A percentile compares a stretch with the other conserved stretches of the same genome.
These are phyloP conservation scores for Scleromitrula shiraiana DNA, from an alignment of 2,329 filamentous ascomycete species.

Conservation along the genomic window DNA sequence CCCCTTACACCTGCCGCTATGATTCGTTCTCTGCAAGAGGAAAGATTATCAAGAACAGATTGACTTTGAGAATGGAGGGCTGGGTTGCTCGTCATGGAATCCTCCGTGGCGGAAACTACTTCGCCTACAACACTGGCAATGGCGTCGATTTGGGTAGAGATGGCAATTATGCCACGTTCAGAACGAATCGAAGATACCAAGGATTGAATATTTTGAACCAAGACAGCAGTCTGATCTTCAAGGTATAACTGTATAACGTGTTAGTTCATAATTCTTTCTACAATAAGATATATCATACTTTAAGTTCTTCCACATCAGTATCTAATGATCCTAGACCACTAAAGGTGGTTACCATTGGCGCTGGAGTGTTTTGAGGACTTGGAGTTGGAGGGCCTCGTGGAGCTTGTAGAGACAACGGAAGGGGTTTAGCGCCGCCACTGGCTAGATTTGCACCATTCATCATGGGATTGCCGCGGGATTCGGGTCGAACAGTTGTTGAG, in stretches of 20 bases:
- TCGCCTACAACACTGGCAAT: conserved; percentile 65
- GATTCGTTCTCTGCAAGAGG: conserved; percentile 56
- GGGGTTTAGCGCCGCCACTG: conserved; percentile 27
- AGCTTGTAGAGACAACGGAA: conserved; percentile 6
- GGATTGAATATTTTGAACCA: conserved; percentile 76
- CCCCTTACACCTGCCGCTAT: conserved; percentile 55
- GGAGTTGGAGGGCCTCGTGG: conserved; percentile 7
- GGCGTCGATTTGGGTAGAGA: conserved; percentile 61
- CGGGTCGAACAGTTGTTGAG: background rate
- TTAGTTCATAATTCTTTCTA: conserved; percentile 13
- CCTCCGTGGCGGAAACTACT: conserved; percentile 58
- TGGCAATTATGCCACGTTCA: conserved; percentile 53
- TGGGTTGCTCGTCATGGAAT: conserved; percentile 44
- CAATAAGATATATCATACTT: conserved; percentile 35
- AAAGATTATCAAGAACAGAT: conserved; percentile 47
- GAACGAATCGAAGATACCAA: conserved; percentile 65
- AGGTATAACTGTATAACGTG: conserved; percentile 54
- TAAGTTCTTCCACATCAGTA: conserved; percentile 50
- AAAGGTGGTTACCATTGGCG: conserved; percentile 27
- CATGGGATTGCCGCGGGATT: background rate
- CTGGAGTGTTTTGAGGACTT: background rate
- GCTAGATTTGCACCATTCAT: conserved; percentile 4
- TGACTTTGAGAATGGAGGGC: conserved; percentile 42
- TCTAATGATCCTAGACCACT: conserved; percentile 34
- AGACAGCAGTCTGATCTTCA: conserved; percentile 70